Base-by-base conservation (phyloP, 257 asterid genomes). In the Solanum clarkiae region DNA sequence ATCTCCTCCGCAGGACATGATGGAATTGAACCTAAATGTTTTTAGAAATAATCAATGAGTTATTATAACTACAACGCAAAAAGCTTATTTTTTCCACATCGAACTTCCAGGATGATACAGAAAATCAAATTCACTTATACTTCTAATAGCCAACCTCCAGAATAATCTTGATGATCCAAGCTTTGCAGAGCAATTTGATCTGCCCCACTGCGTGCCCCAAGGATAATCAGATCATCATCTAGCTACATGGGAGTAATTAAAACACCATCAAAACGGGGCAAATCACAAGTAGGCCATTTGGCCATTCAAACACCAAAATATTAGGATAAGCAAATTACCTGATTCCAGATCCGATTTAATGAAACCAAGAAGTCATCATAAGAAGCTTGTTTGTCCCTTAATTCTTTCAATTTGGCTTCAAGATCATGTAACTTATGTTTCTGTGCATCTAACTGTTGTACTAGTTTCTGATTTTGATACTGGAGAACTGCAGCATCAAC, bases 401-500 rank as follows among this genome's bases (percentile, higher is more conserved):
- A 86, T 82, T 92, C 97, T 86, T 90, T 89, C 68, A 95, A 88
- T 86, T 92, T 92, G 87, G 90, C 89, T 90, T 94, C 98, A 86
- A 96, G 98, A 77, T 89, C 94, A 68, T 90, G 94, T 87, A 93
- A 86, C 88, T 92, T 92, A 83, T 96, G 95, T 90, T 95, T 96
- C 91, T 93, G 98, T 47, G 88, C 90, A 86, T 96, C 99, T 86
- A 94, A 86, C 86, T 95, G 98, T 84, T 94, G 98, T 68, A 96
- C 98, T 87, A 96, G 96, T 86, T 89, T 95, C 90, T 96, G 99
- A 91, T 96, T 96, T 91, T 96, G 97, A 92, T 93, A 89, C 89
- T 96, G 99, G 88, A 96, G 99, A 91, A 90, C 91, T 83, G 98
- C 93, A 82, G 98, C 95, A 93, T 96, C 98, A 89, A 92, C 97